phyloP scores from a whole-genome alignment of 2,329 filamentous ascomycete genomes.

The Dothistroma pini region DNA sequence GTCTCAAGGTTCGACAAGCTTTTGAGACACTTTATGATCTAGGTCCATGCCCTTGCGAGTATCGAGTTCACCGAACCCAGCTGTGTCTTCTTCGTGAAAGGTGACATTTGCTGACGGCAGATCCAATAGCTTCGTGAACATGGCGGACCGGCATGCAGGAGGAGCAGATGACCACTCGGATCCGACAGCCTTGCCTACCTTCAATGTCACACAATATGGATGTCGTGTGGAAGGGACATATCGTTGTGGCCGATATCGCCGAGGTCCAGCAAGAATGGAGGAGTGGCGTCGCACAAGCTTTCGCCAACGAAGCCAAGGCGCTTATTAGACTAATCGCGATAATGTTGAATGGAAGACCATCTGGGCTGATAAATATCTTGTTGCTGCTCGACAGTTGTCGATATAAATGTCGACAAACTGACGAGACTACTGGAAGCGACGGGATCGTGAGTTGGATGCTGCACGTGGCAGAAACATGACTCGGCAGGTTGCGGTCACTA shows the following conservation, averaged over 20 bases:
- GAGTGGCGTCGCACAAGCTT: neutral
- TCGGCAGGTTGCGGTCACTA: neutral
- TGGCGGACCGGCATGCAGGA: too few species aligned
- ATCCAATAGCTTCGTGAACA: too few species aligned
- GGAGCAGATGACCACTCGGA: too few species aligned
- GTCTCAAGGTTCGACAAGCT: neutral
- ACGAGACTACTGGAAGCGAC: neutral
- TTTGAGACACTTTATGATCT: neutral
- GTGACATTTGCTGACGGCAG: too few species aligned
- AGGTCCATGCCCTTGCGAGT: neutral
- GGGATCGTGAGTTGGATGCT: neutral
- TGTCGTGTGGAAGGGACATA: too few species aligned
- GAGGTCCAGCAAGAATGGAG: neutral
- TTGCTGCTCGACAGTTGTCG: neutral
- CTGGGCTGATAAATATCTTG: too few species aligned
- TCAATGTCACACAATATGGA: neutral
- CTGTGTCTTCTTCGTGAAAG: too few species aligned
- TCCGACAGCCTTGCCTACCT: neutral
- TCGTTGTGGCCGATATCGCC: too few species aligned
- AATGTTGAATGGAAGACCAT: too few species aligned
- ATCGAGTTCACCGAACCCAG: too few species aligned
- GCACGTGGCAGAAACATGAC: neutral
- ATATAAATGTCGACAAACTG: too few species aligned
- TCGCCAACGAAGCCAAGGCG: constrained; percentile 4
- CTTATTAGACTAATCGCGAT: neutral